These are phyloP conservation scores for Aureobasidium pullulans DNA, from an alignment of 2,329 filamentous ascomycete genomes.

Conservation along the genomic window DNA sequence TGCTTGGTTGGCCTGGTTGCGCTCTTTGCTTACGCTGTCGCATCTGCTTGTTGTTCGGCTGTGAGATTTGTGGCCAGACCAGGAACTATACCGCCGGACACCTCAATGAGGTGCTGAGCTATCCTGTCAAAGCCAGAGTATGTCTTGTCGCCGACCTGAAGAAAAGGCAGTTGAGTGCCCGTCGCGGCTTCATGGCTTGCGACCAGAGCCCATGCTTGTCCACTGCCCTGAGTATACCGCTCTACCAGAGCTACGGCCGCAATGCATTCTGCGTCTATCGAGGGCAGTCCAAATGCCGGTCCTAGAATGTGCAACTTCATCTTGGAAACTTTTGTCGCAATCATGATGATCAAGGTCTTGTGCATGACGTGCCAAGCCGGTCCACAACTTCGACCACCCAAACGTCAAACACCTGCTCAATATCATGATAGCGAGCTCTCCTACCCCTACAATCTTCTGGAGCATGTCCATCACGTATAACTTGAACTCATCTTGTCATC, in stretches of 20 bases:
- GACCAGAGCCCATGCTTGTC: constrained; percentile 57
- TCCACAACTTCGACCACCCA: neutral
- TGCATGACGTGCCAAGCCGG: neutral
- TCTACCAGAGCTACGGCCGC: constrained; percentile 73
- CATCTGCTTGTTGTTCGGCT: constrained; percentile 13
- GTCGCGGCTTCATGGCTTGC: constrained; percentile 40
- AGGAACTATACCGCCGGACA: constrained; percentile 25
- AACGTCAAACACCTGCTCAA: too few species aligned
- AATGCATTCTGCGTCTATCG: constrained; percentile 85
- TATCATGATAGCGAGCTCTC: too few species aligned
- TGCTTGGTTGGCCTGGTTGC: neutral
- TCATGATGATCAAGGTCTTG: neutral
- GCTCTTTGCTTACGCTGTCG: constrained; percentile 11
- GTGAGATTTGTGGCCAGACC: constrained; percentile 22
- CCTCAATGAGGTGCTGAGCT: constrained; percentile 45
- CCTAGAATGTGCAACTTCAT: constrained; percentile 74
- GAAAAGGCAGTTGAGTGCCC: constrained; percentile 22
- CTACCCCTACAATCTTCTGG: too few species aligned
- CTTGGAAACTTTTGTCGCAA: neutral
- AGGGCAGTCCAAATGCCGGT: constrained; percentile 78
- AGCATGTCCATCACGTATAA: too few species aligned
- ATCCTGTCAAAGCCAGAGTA: constrained; percentile 56
- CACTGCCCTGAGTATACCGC: constrained; percentile 18
- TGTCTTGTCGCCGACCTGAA: constrained; percentile 50
- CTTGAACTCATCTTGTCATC: too few species aligned